Evolutionary conservation across 257 asterid genomes (phyloP).

Genomic region (Nicotiana attenuata): DNA sequence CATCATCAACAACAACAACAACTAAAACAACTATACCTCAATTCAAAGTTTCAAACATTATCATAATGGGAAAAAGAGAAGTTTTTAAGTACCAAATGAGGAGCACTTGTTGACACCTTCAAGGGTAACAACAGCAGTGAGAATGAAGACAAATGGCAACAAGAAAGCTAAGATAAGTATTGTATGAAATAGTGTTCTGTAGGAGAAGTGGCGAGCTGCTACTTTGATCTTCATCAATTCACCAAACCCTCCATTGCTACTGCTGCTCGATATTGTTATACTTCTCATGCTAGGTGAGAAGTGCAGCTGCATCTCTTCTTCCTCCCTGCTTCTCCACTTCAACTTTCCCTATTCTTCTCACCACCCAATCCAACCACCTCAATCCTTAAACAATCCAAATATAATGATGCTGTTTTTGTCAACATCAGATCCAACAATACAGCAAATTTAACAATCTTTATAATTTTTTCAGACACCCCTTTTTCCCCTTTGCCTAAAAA

Average conservation of each 20-base stretch:
- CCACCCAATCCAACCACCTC: not conserved
- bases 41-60: too few species aligned
- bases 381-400: not conserved
- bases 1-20: too few species aligned
- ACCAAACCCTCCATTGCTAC: constrained; percentile 46
- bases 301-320: constrained; percentile 94
- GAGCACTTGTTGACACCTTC: constrained; percentile 99
- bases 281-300: constrained; percentile 99
- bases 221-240: constrained; percentile 95
- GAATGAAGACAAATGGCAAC: constrained; percentile 93
- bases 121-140: constrained; percentile 86
- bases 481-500: not conserved
- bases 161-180: constrained; percentile 74
- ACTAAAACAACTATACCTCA: too few species aligned
- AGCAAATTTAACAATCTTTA: not conserved
- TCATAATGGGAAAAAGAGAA: not conserved
- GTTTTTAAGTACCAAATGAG: constrained; percentile 54
- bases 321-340: constrained; percentile 37
- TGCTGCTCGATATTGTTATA: constrained; percentile 87
- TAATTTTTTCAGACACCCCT: too few species aligned
- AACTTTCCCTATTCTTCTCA: constrained; percentile 11
- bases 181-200: constrained; percentile 78
- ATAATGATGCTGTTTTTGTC: not conserved
- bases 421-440: constrained; percentile 13
- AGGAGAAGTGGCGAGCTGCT: constrained; percentile 82